Evolutionary conservation across 2,329 filamentous ascomycete genomes (phyloP).

Genomic region (Colletotrichum sp.): DNA sequence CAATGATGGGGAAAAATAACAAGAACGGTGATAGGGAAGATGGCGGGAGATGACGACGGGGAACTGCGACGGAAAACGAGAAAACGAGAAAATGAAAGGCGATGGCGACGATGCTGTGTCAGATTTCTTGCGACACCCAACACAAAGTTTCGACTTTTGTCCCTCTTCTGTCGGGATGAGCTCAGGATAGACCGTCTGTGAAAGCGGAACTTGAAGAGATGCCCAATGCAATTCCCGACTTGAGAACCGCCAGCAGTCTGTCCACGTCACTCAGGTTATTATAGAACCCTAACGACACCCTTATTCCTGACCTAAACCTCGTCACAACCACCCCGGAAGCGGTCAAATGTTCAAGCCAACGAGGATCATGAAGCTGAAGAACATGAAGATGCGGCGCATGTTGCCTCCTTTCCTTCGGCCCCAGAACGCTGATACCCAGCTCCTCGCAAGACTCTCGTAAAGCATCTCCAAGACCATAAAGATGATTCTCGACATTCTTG

Average conservation of each 20-base stretch:
- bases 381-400: constrained; percentile 35
- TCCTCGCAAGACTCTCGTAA: constrained; percentile 22
- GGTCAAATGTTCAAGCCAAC: constrained; percentile 27
- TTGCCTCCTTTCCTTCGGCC: constrained; percentile 19
- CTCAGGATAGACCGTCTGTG: background rate
- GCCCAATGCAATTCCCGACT: background rate
- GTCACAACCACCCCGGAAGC: constrained; percentile 22
- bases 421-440: constrained; percentile 27
- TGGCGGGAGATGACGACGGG: background rate
- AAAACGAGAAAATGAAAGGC: background rate
- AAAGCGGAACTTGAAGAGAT: background rate
- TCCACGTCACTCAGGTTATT: constrained; percentile 26
- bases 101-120: fast-evolving
- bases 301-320: constrained; percentile 28
- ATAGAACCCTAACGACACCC: constrained; percentile 33
- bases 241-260: constrained; percentile 11
- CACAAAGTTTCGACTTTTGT: fast-evolving
- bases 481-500: constrained; percentile 27
- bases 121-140: fast-evolving
- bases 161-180: background rate
- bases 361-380: constrained; percentile 24
- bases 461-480: constrained; percentile 28
- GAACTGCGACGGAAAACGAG: too few species aligned
- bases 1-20: background rate
- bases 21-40: background rate